Conservation (phyloP, 2,329 filamentous ascomycete species). For the Escovopsis weberi region DNA sequence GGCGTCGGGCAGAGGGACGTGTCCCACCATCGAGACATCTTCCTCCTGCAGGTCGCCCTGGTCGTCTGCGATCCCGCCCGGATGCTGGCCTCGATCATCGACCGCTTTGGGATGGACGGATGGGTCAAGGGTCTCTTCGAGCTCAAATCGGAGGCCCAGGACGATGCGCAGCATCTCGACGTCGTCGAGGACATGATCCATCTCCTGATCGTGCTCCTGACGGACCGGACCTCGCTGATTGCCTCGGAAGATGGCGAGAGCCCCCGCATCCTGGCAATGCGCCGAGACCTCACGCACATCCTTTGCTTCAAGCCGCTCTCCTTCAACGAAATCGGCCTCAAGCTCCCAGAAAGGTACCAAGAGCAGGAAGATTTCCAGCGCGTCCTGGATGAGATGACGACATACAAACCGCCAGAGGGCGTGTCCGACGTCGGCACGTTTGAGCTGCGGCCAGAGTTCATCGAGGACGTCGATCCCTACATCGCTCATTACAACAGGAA, state of each 20-base stretch:
- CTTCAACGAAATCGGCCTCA: slow-evolving; percentile 78
- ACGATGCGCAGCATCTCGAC: slow-evolving; percentile 79
- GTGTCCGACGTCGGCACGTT: slow-evolving; percentile 88
- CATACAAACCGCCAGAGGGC: slow-evolving; percentile 80
- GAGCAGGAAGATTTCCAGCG: slow-evolving; percentile 80
- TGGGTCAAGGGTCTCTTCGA: slow-evolving; percentile 81
- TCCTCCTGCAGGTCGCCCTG: slow-evolving; percentile 80
- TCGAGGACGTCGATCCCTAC: slow-evolving; percentile 87
- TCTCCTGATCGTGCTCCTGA: slow-evolving; percentile 77
- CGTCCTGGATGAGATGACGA: slow-evolving; percentile 75
- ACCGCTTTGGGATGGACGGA: slow-evolving; percentile 74
- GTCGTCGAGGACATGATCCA: slow-evolving; percentile 94
- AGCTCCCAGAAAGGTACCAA: slow-evolving; percentile 76
- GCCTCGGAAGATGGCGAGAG: slow-evolving; percentile 50
- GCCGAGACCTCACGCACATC: slow-evolving; percentile 82
- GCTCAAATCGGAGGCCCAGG: slow-evolving; percentile 56
- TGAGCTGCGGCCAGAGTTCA: slow-evolving; percentile 72
- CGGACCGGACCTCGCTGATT: slow-evolving; percentile 71
- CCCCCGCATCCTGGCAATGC: slow-evolving; percentile 56
- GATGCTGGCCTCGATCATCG: slow-evolving; percentile 77
- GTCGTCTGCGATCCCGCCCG: slow-evolving; percentile 72
- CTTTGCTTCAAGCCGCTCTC: slow-evolving; percentile 93
- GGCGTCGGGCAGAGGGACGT: slow-evolving; percentile 83
- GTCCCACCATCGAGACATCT: slow-evolving; percentile 87
- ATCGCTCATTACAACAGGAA: slow-evolving; percentile 95